Evolutionary conservation across 2,329 filamentous ascomycete species (phyloP).

Genomic region (Coniosporium tulheliwenetii): DNA sequence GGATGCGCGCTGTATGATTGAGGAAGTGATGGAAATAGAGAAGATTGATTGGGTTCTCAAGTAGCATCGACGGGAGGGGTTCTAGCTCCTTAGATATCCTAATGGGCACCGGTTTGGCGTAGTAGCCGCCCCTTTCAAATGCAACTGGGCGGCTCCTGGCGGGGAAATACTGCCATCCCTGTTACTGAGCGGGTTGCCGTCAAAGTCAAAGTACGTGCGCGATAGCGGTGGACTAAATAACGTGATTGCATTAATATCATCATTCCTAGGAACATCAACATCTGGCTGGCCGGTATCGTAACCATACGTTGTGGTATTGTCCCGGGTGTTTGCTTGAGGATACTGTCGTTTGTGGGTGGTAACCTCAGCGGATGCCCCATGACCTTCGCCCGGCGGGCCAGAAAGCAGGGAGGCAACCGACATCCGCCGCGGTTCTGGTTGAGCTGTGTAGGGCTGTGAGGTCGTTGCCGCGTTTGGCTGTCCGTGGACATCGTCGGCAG

Average conservation of each 20-base stretch:
- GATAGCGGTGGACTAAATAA: constrained; percentile 2
- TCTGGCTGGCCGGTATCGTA: constrained; percentile 57
- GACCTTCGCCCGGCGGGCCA: constrained; percentile 25
- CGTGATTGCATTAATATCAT: constrained; percentile 51
- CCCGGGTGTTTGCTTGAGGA: not conserved
- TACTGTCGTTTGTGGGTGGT: not conserved
- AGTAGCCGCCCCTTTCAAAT: constrained; percentile 50
- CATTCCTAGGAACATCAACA: constrained; percentile 53
- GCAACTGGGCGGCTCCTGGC: constrained; percentile 15
- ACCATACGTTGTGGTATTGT: constrained; percentile 41
- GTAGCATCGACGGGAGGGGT: constrained; percentile 39
- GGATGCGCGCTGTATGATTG: constrained; percentile 60
- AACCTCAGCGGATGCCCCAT: not conserved
- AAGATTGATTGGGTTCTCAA: constrained; percentile 66
- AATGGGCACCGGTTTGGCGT: constrained; percentile 51
- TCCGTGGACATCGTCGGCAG: too few species aligned
- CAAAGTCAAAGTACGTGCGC: not conserved
- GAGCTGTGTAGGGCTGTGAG: not conserved
- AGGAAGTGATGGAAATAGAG: constrained; percentile 62
- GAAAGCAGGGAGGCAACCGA: constrained; percentile 52
- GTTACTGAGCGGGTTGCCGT: constrained; percentile 9
- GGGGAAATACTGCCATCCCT: not conserved
- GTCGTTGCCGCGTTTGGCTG: too few species aligned
- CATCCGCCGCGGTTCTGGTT: constrained; percentile 34
- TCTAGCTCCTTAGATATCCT: constrained; percentile 42